Evolutionary conservation across 768 basidiomycete genomes (phyloP), one percentile per base, ranked within the genome.

Genomic region (Multifurca ochricompacta): DNA sequence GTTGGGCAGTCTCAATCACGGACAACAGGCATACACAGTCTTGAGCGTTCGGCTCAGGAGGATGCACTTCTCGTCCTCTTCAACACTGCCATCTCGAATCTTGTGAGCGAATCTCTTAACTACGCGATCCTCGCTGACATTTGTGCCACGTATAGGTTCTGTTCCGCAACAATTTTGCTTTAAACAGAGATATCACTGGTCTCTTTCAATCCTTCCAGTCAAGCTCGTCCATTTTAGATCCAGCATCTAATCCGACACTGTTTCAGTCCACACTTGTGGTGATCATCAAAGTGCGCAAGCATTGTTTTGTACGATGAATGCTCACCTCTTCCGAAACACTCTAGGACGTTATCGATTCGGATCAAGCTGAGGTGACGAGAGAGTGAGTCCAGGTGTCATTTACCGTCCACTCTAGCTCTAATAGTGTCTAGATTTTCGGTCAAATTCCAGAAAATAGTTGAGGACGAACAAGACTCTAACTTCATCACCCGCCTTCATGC

Each of bases 81-180:
- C n/a, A n/a, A n/a, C n/a, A n/a, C n/a, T n/a, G n/a, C n/a, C n/a
- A n/a, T n/a, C n/a, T n/a, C n/a, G n/a, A n/a, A n/a, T n/a, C n/a
- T n/a, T n/a, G n/a, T n/a, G 64, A 82, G 82, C 82, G 1, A 83
- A 83, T 58, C 62, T 82, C 54, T 80, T 80, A 6, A 19, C 37
- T 13, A 16, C 37, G 18, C 18, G 6, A 6, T 21, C 5, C 13
- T n/a, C n/a, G 18, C 11, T 46, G 4, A 13, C n/a, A 16, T 44
- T 5, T 23, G 21, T 82, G 2, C 82, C 81, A 68, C 74, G 82
- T 4, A 81, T n/a, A n/a, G n/a, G n/a, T n/a, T n/a, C n/a, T n/a
- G n/a, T n/a, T n/a, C n/a, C n/a, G n/a, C n/a, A n/a, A 82, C 52
- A 82, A 83, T 49, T 83, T 82, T 50, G 80, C 81, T 0, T 65